Evolutionary conservation across 202 grass and related monocot genomes (phyloP).

Genomic region (Schoenoplectus triqueter): DNA sequence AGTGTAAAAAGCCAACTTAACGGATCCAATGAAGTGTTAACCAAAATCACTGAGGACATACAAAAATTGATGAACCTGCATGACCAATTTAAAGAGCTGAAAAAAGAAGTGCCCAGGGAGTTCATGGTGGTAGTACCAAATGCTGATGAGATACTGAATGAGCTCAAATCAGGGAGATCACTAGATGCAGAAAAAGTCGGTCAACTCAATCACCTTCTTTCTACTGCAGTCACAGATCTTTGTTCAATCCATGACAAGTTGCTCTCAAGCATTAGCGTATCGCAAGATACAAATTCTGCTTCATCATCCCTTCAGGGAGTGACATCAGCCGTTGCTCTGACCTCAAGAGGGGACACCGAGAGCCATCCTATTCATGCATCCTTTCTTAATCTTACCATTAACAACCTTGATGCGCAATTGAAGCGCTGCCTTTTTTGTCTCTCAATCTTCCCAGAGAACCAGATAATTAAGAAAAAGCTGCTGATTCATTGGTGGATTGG

Average conservation of each 20-base stretch:
- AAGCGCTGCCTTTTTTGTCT: neutral
- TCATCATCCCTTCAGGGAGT: neutral
- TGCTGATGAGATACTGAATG: neutral
- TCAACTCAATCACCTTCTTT: neutral
- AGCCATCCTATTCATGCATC: neutral
- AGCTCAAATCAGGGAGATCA: neutral
- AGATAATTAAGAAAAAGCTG: neutral
- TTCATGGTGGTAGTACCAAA: neutral
- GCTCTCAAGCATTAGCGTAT: neutral
- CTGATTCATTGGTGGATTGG: neutral
- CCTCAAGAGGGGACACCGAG: neutral
- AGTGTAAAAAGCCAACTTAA: neutral
- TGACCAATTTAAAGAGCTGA: neutral
- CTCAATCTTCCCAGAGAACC: neutral
- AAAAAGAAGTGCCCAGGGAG: neutral
- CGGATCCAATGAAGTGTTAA: neutral
- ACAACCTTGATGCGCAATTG: neutral
- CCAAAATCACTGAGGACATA: neutral
- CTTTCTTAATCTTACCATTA: neutral
- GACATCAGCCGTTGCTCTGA: neutral
- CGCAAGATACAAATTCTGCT: no score
- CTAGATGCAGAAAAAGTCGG: neutral
- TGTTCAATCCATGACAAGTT: neutral
- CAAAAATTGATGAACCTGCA: neutral
- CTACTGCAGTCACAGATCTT: neutral